A percentile compares a stretch with the other conserved stretches of the same genome.
Evolutionary conservation across 495 filamentous ascomycete species (phyloP).

Genomic region (Bacidia gigantensis): DNA sequence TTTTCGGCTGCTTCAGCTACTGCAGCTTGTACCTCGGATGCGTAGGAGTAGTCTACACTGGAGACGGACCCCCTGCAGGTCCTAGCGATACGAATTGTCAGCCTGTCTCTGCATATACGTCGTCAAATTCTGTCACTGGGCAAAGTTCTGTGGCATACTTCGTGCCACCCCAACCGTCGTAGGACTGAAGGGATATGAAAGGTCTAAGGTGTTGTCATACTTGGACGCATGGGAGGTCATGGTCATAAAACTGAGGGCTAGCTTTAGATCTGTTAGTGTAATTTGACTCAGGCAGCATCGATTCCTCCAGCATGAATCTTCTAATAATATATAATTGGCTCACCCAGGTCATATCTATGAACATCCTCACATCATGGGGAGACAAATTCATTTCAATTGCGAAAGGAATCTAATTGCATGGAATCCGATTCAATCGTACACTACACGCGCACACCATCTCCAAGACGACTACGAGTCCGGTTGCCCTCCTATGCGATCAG

Average conservation of each 20-base stretch:
- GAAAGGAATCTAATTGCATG: no score
- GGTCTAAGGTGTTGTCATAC: no score
- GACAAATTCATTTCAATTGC: no score
- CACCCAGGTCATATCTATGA: no score
- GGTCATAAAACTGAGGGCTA: no score
- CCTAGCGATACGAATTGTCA: not conserved
- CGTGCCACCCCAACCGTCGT: not conserved
- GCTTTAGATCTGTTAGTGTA: no score
- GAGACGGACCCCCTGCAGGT: not conserved
- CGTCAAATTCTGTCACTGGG: not conserved
- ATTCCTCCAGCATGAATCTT: no score
- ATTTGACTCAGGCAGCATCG: no score
- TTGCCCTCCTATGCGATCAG: constrained; percentile 32
- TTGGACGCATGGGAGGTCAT: no score
- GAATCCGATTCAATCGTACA: not conserved
- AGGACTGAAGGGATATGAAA: no score
- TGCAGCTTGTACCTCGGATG: constrained; percentile 11
- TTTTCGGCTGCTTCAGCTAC: constrained; percentile 14
- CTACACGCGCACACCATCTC: not conserved
- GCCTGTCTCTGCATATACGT: not conserved
- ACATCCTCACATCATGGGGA: no score
- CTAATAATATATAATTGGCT: no score
- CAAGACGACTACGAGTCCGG: not conserved
- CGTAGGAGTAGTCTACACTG: constrained; percentile 5
- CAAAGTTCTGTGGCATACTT: not conserved